These are phyloP conservation scores for Aureobasidium sp. DNA, from an alignment of 2,329 filamentous ascomycete genomes.

Conservation along the genomic window DNA sequence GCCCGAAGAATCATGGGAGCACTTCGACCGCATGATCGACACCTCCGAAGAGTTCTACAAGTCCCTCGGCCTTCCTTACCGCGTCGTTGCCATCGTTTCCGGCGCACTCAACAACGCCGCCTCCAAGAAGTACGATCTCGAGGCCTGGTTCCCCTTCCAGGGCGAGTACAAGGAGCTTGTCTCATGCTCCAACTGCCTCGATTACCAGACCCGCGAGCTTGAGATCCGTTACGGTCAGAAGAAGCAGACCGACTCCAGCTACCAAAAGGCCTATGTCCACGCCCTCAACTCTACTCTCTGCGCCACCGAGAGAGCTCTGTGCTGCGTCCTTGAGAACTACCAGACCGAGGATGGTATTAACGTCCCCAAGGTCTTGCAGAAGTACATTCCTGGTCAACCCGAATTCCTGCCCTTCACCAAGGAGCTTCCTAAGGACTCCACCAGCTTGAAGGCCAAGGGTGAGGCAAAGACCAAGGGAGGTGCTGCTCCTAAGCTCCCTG, in stretches of 20 bases:
- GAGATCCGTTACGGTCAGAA: conserved; percentile 90
- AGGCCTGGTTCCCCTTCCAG: conserved; percentile 95
- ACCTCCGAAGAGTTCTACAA: conserved; percentile 94
- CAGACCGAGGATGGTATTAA: conserved; percentile 79
- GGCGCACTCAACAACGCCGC: conserved; percentile 86
- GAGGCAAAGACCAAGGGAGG: conserved; percentile 20
- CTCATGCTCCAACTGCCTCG: conserved; percentile 94
- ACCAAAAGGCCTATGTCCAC: conserved; percentile 90
- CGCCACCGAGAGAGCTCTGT: conserved; percentile 85
- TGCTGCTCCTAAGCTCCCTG: conserved; percentile 19
- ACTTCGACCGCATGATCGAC: conserved; percentile 86
- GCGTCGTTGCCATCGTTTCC: conserved; percentile 90
- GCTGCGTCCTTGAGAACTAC: conserved; percentile 94
- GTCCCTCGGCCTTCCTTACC: conserved; percentile 80
- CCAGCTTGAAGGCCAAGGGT: conserved; percentile 48
- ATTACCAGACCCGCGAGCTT: conserved; percentile 90
- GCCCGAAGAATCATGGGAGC: conserved; percentile 85
- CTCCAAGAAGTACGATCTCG: conserved; percentile 89
- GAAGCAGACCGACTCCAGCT: conserved; percentile 61
- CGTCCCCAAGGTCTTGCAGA: conserved; percentile 74
- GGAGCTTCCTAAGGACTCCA: conserved; percentile 71
- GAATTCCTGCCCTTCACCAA: conserved; percentile 85
- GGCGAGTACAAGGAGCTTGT: conserved; percentile 98
- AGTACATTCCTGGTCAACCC: conserved; percentile 82
- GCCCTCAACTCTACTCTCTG: conserved; percentile 83